Evolutionary conservation across 257 asterid genomes (phyloP), one percentile per base, ranked within the genome.

Genomic region (Solanum chmielewskii): DNA sequence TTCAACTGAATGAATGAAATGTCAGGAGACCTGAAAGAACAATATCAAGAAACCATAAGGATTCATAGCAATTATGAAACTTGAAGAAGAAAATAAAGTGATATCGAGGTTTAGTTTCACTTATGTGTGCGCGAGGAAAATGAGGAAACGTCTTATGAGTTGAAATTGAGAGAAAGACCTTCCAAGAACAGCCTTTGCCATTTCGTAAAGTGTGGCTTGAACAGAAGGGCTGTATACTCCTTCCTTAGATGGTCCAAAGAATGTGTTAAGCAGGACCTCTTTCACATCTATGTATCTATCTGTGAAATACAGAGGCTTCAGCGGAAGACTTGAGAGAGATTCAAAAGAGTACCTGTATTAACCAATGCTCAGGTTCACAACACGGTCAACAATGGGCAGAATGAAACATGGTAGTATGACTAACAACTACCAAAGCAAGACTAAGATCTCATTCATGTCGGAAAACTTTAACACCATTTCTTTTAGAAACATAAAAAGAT

Each of bases 181-280:
- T 93, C 89, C 92, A 88, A 97, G 99, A 88, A 93, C 96, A 27
- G 93, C 92, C 91, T 93, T 94, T 83, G 93, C 99, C 97, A 96
- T 93, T 86, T 91, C 89, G 88, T 93, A 95, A 41, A 97, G 98
- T 81, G 99, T 95, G 85, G 93, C 93, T 88, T 97, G 99, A 91
- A 96, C 99, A 84, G 99, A 97, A 56, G 99, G 97, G 85, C 99
- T 96, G 92, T 95, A 97, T 33, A 95, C 98, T 82, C 99, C 98
- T 75, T 87, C 93, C 87, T 92, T 89, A 45, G 95, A 87, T 87
- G 94, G 91, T 44, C 99, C 98, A 81, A 93, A 97, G 95, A 97
- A 97, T 62, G 98, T 93, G 62, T 91, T 92, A 2, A 92, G 81
- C 89, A 97, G 87, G 66, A 87, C 91, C 91, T 92, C 93, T 89